These are phyloP conservation scores for Xylaria sp. DNA, from an alignment of 2,329 filamentous ascomycete genomes.

Conservation along the genomic window DNA sequence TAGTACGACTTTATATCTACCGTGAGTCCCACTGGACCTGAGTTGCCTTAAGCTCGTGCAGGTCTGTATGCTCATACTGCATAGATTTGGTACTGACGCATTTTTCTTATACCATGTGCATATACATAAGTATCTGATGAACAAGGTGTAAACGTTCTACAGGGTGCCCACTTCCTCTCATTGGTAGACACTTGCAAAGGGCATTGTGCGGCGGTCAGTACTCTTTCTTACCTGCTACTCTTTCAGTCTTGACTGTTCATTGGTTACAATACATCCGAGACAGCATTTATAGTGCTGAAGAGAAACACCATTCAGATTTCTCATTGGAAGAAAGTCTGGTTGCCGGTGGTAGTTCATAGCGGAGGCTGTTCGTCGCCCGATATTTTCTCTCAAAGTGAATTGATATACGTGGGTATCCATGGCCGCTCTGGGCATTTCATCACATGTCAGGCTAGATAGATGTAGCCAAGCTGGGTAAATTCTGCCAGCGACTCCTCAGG, in stretches of 20 bases:
- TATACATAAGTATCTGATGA: neutral
- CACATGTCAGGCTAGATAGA: neutral
- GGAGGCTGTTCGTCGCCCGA: neutral
- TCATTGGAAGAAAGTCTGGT: neutral
- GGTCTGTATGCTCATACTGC: neutral
- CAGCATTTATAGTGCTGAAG: neutral
- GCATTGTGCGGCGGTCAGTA: neutral
- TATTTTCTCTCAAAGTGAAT: neutral
- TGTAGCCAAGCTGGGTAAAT: constrained; percentile 25
- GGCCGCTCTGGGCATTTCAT: neutral
- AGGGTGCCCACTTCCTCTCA: neutral
- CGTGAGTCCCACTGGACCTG: neutral
- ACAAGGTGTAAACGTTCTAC: neutral
- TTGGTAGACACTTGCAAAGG: neutral
- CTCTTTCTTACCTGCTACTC: no score
- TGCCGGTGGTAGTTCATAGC: neutral
- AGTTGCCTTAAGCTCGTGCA: neutral
- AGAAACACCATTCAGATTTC: neutral
- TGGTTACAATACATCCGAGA: neutral
- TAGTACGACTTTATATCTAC: neutral
- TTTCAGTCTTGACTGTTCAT: neutral
- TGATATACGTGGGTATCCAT: neutral
- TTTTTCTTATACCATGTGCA: neutral
- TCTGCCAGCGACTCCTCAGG: constrained; percentile 11
- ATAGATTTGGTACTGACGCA: neutral